Evolutionary conservation across 768 basidiomycete species (phyloP), one percentile per base, ranked within the genome.

Genomic region (Thelephora aurantiotincta): DNA sequence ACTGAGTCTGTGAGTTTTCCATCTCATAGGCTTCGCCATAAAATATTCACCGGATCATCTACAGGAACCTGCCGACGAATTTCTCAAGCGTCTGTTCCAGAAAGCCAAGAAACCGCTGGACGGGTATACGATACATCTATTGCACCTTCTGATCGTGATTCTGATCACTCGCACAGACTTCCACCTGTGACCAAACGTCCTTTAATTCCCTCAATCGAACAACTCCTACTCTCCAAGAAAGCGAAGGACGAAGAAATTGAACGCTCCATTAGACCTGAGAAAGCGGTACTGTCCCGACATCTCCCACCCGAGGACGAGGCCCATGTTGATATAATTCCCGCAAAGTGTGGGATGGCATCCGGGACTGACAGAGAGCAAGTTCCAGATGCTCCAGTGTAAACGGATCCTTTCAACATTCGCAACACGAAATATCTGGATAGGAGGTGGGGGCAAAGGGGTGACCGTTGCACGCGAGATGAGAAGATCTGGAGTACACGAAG

Each of bases 281-380:
- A 55, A 30, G 59, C 57, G 26, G 61, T 73, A 18, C 66, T 80
- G 11, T 85, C 85, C 1, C 57, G 60, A 9, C 58, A 60, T 12
- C 69, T 90, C 3, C 72, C 82, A 14, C 65, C 71, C 2, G 71
- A 73, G 19, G 74, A 75, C 19, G 78, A 86, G 6, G 66, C 62
- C 14, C 62, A 75, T 52, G 84, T 91, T 11, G 62, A 73, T 14
- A 57, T 51, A 1, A 52, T 87, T 13, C 62, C 90, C 34, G 58
- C 57, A 7, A 78, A 75, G 61, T 67, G 66, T 23, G 77, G 81
- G 12, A 62, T 79, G 51, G 66, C 82, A 45, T 71, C 79, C 46
- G 82, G 78, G 58, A 70, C 71, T 54, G 76, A 69, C 2, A 69
- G 75, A 48, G 85, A 89, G 59, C 77, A 82, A 55, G 85, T 97